Percentiles rank a stretch among this genome's conserved stretches.
Conservation (phyloP, 2,329 filamentous ascomycete genomes). For the Pseudogymnoascus sp. region DNA sequence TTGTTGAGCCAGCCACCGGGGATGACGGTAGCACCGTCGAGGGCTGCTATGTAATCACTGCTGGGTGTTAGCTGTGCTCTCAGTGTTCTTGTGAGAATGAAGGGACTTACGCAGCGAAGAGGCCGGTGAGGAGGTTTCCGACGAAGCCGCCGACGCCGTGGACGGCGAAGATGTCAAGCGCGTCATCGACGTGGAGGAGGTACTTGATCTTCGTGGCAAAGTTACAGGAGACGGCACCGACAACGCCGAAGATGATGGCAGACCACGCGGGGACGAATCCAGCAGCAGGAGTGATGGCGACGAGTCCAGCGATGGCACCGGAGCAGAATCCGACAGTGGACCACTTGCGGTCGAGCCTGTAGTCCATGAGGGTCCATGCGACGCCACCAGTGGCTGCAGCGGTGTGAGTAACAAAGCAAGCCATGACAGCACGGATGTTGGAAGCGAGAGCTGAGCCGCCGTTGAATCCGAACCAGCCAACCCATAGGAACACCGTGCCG, state of each 20-base stretch:
- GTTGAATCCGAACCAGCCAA: slow-evolving; percentile 95
- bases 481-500: slow-evolving; percentile 89
- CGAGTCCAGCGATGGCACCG: slow-evolving; percentile 77
- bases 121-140: slow-evolving; percentile 68
- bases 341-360: slow-evolving; percentile 83
- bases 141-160: slow-evolving; percentile 71
- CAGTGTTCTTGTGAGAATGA: background rate
- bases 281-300: slow-evolving; percentile 81
- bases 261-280: slow-evolving; percentile 79
- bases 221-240: slow-evolving; percentile 72
- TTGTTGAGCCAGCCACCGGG: slow-evolving; percentile 73
- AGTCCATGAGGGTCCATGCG: slow-evolving; percentile 84
- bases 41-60: slow-evolving; percentile 65
- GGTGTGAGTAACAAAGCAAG: slow-evolving; percentile 76
- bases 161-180: slow-evolving; percentile 80
- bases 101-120: slow-evolving; percentile 57
- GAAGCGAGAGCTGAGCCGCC: slow-evolving; percentile 73
- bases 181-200: slow-evolving; percentile 70
- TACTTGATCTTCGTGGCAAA: slow-evolving; percentile 91
- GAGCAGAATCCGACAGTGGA: slow-evolving; percentile 91
- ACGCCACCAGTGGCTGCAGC: slow-evolving; percentile 77
- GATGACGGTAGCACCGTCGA: slow-evolving; percentile 63
- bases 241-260: slow-evolving; percentile 67
- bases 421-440: slow-evolving; percentile 79
- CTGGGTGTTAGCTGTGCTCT: background rate